These are phyloP conservation scores for Colletotrichum caudatum DNA, from an alignment of 2,329 filamentous ascomycete genomes.

Conservation along the genomic window DNA sequence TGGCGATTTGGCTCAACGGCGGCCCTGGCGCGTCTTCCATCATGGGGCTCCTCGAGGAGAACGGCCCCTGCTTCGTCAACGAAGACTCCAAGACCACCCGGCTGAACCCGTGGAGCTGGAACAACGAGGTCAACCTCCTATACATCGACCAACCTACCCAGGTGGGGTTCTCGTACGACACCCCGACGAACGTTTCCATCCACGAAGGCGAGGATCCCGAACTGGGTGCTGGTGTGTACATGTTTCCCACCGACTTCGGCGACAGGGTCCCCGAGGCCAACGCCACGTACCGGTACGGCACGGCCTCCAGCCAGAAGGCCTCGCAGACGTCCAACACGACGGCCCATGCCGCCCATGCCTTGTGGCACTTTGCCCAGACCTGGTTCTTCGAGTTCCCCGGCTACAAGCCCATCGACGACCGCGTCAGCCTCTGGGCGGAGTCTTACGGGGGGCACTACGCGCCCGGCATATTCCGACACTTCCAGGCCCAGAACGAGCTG, in stretches of 20 bases:
- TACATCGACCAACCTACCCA: conserved; percentile 68
- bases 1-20: conserved; percentile 68
- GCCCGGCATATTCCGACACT: conserved; percentile 68
- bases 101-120: conserved; percentile 68
- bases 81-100: conserved; percentile 58
- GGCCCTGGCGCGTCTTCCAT: conserved; percentile 66
- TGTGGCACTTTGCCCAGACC: conserved; percentile 68
- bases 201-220: conserved; percentile 44
- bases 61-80: conserved; percentile 58
- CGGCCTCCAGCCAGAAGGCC: conserved; percentile 48
- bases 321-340: conserved; percentile 58
- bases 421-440: conserved; percentile 75
- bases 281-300: conserved; percentile 52
- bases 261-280: conserved; percentile 53
- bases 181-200: conserved; percentile 66
- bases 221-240: background rate
- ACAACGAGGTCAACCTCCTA: conserved; percentile 63
- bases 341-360: conserved; percentile 49
- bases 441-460: conserved; percentile 53
- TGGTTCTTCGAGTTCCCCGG: conserved; percentile 71
- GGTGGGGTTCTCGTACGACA: conserved; percentile 72
- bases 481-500: conserved; percentile 71
- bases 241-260: conserved; percentile 50
- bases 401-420: conserved; percentile 60
- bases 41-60: conserved; percentile 60